A percentile compares a stretch with the other conserved stretches of the same genome.
Evolutionary conservation across 148 eudicot species (phyloP).

Genomic region (Camellia japonica): DNA sequence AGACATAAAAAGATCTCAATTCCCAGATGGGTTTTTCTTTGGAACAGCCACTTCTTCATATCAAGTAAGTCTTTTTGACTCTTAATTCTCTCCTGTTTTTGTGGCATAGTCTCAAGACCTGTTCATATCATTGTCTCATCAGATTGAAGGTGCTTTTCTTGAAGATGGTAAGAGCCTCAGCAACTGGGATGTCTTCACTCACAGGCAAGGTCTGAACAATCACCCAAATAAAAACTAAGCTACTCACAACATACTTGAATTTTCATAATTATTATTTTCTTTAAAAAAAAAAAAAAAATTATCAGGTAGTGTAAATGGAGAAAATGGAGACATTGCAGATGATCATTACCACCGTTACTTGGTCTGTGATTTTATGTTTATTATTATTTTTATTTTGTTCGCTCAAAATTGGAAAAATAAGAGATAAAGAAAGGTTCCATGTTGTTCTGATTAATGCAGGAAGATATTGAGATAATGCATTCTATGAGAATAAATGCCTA

Average conservation of each 20-base stretch:
- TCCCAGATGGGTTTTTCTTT: constrained; percentile 62
- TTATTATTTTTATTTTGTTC: background rate
- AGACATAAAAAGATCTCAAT: constrained; percentile 44
- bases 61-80: constrained; percentile 33
- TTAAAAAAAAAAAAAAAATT: background rate
- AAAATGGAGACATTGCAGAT: constrained; percentile 66
- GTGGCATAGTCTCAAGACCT: background rate
- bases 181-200: constrained; percentile 71
- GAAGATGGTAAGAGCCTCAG: constrained; percentile 62
- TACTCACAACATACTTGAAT: no score
- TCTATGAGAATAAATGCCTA: constrained; percentile 74
- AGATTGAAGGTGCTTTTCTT: constrained; percentile 67
- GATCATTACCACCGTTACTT: constrained; percentile 83
- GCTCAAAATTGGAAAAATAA: no score
- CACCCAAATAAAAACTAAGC: background rate
- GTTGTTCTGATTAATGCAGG: constrained; percentile 32
- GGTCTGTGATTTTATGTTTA: constrained; percentile 29
- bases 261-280: no score
- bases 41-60: constrained; percentile 72
- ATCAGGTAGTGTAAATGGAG: constrained; percentile 49
- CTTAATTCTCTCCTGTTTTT: background rate
- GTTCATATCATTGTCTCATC: constrained; percentile 13
- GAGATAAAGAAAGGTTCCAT: background rate
- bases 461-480: constrained; percentile 62
- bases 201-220: constrained; percentile 22